These are phyloP conservation scores for Scutellaria barbata DNA, from an alignment of 257 asterid species.

Conservation along the genomic window DNA sequence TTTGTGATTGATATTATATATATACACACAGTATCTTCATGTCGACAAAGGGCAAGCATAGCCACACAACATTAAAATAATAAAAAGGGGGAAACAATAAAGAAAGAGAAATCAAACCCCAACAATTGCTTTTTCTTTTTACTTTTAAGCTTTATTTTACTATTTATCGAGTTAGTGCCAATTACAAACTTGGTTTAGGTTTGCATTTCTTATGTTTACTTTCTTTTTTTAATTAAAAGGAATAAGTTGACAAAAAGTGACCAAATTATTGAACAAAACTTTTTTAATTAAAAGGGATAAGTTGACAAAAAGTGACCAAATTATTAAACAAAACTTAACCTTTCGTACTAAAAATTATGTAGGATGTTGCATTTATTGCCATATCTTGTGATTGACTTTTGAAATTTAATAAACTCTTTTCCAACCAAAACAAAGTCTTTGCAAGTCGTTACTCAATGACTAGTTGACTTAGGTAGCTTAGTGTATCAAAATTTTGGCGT, in stretches of 20 bases:
- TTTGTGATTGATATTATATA: not conserved
- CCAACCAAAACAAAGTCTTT: constrained; percentile 2
- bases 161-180: not conserved
- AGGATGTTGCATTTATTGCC: constrained; percentile 20
- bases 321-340: not conserved
- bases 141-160: not conserved
- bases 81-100: not conserved
- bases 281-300: not conserved
- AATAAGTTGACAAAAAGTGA: not conserved
- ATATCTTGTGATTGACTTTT: constrained; percentile 21
- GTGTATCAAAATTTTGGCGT: constrained; percentile 12
- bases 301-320: not conserved
- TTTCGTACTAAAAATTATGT: constrained; percentile 15
- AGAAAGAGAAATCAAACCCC: not conserved
- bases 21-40: constrained; percentile 1
- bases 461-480: constrained; percentile 29
- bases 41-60: constrained; percentile 8
- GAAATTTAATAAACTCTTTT: constrained; percentile 23
- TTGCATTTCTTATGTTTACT: not conserved
- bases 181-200: not conserved
- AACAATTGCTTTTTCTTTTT: not conserved
- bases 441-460: constrained; percentile 30
- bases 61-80: not conserved
- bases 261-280: not conserved
- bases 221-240: too few species aligned